Base-by-base conservation (phyloP, 805 yeast genomes). In the Pichia kluyveri region DNA sequence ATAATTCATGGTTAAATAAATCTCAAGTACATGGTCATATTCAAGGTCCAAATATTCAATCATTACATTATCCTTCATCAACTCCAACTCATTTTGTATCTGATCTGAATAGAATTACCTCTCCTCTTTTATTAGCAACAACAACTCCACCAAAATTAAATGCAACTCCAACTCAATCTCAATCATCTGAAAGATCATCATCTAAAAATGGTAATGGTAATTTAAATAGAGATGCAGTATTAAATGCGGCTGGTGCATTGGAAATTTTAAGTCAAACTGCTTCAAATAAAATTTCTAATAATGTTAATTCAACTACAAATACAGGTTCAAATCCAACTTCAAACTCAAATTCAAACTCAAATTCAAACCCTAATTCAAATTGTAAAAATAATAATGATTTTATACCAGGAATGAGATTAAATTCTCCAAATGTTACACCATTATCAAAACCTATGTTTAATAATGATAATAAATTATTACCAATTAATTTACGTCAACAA, bases 61-160 rank as follows among this genome's bases (percentile, higher is more conserved):
- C 82, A 19, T 62, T 78, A 40, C 82, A 80, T 61, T 80, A 80
- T 58, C 87, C 87, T 8, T 69, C 79, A 5, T 79, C 84, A 0
- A 80, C 85, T 2, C 87, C 87, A 15, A 76, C 85, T 2, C 85
- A 80, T 56, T 82, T 79, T 69, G 85, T 83, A 31, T 79, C 83
- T 0, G 81, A 81, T 40, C 62, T 82, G 45, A 75, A 77, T 51
- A 62, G 80, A 36, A 80, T 82, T 49, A 81, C 86, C 0, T 79
- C 85, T 15, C 87, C 87, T 0, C 65, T 82, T 45, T 63, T 82
- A 50, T 67, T 82, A 41, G 75, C 82, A 8, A 76, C 81, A 42
- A 47, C 71, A 46, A 46, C 69, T 43, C 54, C 63, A 23, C 54
- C 63, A 5, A 61, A 62, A 43, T 39, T 69, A 68, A 49, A 62